Base-by-base conservation (phyloP, 768 basidiomycete genomes). In the Pleurotus cornucopiae region DNA sequence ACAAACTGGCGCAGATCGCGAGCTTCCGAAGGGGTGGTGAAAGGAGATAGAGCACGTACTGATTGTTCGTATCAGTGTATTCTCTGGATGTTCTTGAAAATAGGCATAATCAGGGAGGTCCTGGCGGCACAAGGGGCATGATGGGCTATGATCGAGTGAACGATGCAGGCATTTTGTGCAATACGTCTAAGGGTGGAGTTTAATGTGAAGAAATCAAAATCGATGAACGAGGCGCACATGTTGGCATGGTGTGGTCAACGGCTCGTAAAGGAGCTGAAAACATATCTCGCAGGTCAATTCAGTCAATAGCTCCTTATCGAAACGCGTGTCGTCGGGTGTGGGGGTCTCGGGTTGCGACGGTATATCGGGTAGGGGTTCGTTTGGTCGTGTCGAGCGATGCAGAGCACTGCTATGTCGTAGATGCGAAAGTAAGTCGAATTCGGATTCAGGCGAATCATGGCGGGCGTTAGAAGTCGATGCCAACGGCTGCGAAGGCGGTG, bases 211-310 rank as follows among this genome's bases (percentile, higher is more conserved):
- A 55, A 61, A 40, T 46, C 47, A 52, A 54, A 34, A 40, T 21
- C n/a, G 26, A 38, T 13, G n/a, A 30, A 39, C 3, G 41, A 6
- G 51, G 46, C 86, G 65, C 66, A 91, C 92, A 72, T 98, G 96
- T 69, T 98, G 95, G 70, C 96, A 98, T 11, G 92, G 91, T 2
- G 95, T 91, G 13, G 96, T 98, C 49, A 94, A 78, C 4, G 96
- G 94, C 60, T 91, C 84, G 71, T 85, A 85, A 61, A 94, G 76
- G 39, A 97, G 73, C 65, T 80, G 79, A 66, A 89, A 89, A 71
- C 96, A 98, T 34, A 98, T 94, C 69, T 94, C 90, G 69, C 96
- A 98, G 16, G 83, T 86, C 54, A 96, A 77, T 61, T 94, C 88
- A 9, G 78, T 63, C 20, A 83, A 69, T 11, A 89, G 76, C 23